A percentile compares a stretch with the other conserved stretches of the same genome.
phyloP scores from a whole-genome alignment of 768 basidiomycete genomes.

The Sporobolomyces pararoseus region DNA sequence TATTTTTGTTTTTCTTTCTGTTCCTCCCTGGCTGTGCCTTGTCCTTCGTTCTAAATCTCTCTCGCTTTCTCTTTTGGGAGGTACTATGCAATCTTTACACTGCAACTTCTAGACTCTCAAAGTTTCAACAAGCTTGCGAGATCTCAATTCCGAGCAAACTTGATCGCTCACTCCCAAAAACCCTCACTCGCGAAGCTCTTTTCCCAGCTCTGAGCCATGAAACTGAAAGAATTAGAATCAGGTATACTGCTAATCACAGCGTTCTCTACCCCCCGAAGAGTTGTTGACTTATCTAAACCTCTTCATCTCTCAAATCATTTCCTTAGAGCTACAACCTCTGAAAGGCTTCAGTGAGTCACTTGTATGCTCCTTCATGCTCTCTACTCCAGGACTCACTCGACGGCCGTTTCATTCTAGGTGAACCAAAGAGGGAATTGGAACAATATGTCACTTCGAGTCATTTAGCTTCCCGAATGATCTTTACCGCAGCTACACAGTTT shows the following conservation, averaged over 20 bases:
- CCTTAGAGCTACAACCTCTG: slow-evolving; percentile 41
- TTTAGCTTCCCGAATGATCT: slow-evolving; percentile 45
- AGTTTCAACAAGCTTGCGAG: too few species aligned
- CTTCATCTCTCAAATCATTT: not conserved
- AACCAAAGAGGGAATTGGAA: slow-evolving; percentile 37
- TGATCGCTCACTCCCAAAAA: too few species aligned
- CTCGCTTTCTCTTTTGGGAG: too few species aligned
- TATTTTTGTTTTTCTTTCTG: not conserved
- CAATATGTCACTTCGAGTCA: slow-evolving; percentile 44
- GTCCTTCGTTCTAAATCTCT: not conserved
- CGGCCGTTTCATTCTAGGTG: not conserved
- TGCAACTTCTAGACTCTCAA: too few species aligned
- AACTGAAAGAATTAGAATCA: slow-evolving; percentile 44
- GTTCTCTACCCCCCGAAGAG: not conserved
- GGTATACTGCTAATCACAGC: slow-evolving; percentile 10
- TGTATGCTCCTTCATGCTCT: not conserved
- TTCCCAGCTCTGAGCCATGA: too few species aligned
- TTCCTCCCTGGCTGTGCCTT: not conserved
- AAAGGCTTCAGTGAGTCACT: slow-evolving; percentile 37
- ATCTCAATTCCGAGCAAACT: too few species aligned
- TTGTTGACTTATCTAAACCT: not conserved
- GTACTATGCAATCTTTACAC: too few species aligned
- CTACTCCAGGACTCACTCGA: too few species aligned
- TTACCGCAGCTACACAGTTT: slow-evolving; percentile 40
- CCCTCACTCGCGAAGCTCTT: too few species aligned